These are phyloP conservation scores for Cryptococcus sp. DNA, from an alignment of 1,284 basidiomycete species.

Conservation along the genomic window DNA sequence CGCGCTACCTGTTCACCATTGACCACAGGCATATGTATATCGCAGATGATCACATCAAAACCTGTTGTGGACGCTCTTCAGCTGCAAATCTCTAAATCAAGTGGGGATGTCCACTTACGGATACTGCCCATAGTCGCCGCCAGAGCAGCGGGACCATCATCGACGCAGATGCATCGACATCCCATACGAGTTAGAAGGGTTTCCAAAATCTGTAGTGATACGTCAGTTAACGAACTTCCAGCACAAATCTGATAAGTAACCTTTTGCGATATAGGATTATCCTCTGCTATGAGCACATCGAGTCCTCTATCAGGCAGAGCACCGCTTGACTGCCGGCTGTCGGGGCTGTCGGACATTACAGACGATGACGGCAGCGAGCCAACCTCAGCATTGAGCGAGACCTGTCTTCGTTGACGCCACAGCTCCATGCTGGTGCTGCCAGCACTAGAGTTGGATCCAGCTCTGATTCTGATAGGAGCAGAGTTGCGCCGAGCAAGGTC, in stretches of 20 bases:
- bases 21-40: conserved; percentile 52
- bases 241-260: conserved; percentile 20
- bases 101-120: conserved; percentile 61
- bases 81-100: background rate
- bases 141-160: conserved; percentile 94
- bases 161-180: conserved; percentile 88
- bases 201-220: conserved; percentile 68
- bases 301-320: conserved; percentile 59
- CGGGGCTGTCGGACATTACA: conserved; percentile 24
- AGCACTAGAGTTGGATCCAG: conserved; percentile 68
- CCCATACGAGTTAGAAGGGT: conserved; percentile 87
- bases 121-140: conserved; percentile 96
- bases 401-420: conserved; percentile 33
- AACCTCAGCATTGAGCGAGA: conserved; percentile 21
- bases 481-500: conserved; percentile 76
- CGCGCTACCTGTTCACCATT: conserved; percentile 53
- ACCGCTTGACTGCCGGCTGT: conserved; percentile 6
- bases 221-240: conserved; percentile 1
- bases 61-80: conserved; percentile 32
- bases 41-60: conserved; percentile 58
- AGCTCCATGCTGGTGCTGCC: conserved; percentile 53
- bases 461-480: conserved; percentile 81
- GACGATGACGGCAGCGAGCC: background rate
- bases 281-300: conserved; percentile 91
- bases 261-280: conserved; percentile 94